Conservation (phyloP, 1,139 yeast species). For the Suhomyces bokatorum region DNA sequence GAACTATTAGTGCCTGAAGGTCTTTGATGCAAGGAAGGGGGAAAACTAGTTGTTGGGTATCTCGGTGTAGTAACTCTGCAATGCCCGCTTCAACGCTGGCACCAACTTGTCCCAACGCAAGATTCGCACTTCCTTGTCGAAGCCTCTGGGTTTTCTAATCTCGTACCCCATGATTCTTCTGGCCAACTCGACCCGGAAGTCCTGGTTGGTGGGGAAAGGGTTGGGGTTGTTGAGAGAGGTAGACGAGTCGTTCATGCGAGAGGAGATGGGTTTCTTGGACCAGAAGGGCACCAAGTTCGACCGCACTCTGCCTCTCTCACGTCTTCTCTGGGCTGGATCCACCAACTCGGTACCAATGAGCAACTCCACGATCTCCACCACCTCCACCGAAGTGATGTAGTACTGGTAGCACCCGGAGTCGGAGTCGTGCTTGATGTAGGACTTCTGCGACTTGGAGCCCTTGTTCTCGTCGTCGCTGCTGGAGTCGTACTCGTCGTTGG, state of each 20-base stretch:
- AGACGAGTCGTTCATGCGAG: conserved; percentile 40
- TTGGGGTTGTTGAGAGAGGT: conserved; percentile 10
- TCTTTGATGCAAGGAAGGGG: conserved; percentile 1
- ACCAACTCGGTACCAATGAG: conserved; percentile 51
- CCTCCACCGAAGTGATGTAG: conserved; percentile 67
- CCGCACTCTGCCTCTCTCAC: conserved; percentile 64
- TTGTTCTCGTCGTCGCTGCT: conserved; percentile 19
- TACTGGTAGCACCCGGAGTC: conserved; percentile 33
- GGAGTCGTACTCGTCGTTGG: conserved; percentile 34
- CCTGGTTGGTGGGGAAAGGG: conserved; percentile 31
- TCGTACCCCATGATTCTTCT: conserved; percentile 67
- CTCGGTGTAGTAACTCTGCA: conserved; percentile 64
- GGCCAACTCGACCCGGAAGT: conserved; percentile 56
- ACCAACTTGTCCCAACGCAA: conserved; percentile 60
- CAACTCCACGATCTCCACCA: conserved; percentile 61
- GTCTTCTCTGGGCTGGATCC: conserved; percentile 52
- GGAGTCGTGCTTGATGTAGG: conserved; percentile 17
- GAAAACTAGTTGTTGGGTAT: conserved; percentile 29
- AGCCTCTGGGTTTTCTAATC: conserved; percentile 63
- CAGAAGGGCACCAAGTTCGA: conserved; percentile 69
- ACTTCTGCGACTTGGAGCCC: conserved; percentile 2
- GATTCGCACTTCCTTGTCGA: conserved; percentile 66
- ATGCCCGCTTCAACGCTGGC: conserved; percentile 61
- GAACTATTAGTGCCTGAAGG: conserved; percentile 1
- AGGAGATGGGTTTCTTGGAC: conserved; percentile 59